A percentile compares a stretch with the other conserved stretches of the same genome.
phyloP scores from a whole-genome alignment of 208 protist genomes.

The Angomonas ambiguus region DNA sequence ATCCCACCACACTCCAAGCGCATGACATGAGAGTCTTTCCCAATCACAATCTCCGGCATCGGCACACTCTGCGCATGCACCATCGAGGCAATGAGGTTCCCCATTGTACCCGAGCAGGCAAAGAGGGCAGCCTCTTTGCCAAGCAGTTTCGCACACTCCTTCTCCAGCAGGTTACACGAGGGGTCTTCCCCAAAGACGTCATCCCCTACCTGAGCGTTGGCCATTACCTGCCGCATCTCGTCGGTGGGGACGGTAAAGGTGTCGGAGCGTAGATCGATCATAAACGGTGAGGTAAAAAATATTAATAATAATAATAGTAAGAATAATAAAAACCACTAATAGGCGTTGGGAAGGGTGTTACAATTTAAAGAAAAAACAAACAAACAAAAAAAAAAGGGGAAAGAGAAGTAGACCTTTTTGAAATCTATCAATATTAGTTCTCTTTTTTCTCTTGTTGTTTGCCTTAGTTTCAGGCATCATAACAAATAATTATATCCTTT shows the following conservation, averaged over 20 bases:
- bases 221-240: constrained; percentile 8
- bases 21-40: constrained; percentile 9
- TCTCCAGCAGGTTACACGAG: constrained; percentile 1
- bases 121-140: constrained; percentile 9
- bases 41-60: constrained; percentile 14
- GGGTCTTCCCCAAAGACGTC: constrained; percentile 12
- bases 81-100: constrained; percentile 10
- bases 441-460: too few relatives aligned
- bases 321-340: constrained; percentile 5
- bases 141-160: neutral
- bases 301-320: constrained; percentile 7
- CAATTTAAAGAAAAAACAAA: constrained; percentile 1
- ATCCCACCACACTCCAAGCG: constrained; percentile 7
- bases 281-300: neutral
- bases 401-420: neutral
- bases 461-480: too few relatives aligned
- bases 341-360: too few relatives aligned
- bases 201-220: constrained; percentile 1
- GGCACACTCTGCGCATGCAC: neutral
- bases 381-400: constrained; percentile 3
- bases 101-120: constrained; percentile 10
- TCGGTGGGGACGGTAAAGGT: constrained; percentile 4
- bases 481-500: too few relatives aligned
- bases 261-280: constrained; percentile 10
- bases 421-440: neutral